A percentile compares a stretch with the other conserved stretches of the same genome.
These are phyloP conservation scores for Leccinum subrobustum DNA, from an alignment of 1,284 basidiomycete species.

Conservation along the genomic window DNA sequence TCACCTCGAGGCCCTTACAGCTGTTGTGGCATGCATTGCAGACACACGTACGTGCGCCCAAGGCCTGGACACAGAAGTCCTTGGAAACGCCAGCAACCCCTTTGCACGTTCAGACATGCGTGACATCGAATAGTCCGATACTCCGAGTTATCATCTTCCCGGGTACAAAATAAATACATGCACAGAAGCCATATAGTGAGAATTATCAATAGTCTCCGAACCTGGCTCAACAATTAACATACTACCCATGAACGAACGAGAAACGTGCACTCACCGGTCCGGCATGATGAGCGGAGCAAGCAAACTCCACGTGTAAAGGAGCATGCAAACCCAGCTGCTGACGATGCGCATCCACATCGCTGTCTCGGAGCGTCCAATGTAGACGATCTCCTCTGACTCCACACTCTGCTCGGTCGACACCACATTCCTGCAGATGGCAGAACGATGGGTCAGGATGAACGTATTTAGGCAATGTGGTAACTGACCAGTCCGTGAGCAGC, in stretches of 20 bases:
- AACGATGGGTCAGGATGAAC: constrained; percentile 8
- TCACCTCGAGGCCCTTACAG: background rate
- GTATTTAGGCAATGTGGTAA: constrained; percentile 17
- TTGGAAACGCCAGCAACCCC: background rate
- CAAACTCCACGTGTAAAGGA: constrained; percentile 88
- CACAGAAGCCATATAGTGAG: background rate
- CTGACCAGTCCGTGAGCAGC: constrained; percentile 97
- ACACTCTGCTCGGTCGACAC: constrained; percentile 52
- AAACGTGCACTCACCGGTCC: constrained; percentile 56
- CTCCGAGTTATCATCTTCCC: background rate
- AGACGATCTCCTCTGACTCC: constrained; percentile 73
- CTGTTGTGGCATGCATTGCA: background rate
- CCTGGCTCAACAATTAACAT: constrained; percentile 18
- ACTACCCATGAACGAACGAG: background rate
- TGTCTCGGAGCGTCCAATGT: constrained; percentile 92
- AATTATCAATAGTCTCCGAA: constrained; percentile 35
- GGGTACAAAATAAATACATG: constrained; percentile 8
- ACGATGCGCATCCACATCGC: constrained; percentile 99
- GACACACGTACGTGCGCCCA: background rate
- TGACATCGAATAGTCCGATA: background rate
- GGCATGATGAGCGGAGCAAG: constrained; percentile 89
- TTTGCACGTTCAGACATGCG: background rate
- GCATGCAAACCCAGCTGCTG: constrained; percentile 92
- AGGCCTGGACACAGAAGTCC: background rate
- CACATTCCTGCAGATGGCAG: constrained; percentile 59